Conservation (phyloP, 2,329 filamentous ascomycete genomes). For the Diaporthe citriasiana region DNA sequence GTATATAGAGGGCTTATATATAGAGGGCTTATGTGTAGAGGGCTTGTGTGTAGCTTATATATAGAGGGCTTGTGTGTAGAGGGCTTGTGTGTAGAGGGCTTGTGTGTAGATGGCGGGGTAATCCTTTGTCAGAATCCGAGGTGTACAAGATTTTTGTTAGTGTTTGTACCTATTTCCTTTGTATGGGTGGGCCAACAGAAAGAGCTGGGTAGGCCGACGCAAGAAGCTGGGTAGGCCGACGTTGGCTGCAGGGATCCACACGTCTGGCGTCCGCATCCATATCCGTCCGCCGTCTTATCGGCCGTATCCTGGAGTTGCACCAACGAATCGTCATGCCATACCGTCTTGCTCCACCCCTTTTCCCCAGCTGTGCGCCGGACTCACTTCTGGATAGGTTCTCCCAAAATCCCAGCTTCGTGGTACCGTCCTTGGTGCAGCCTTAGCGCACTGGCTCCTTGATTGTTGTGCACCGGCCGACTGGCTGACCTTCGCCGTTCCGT, state of each 20-base stretch:
- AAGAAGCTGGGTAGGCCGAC: no score
- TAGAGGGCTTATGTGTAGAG: no score
- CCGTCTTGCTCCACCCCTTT: background rate
- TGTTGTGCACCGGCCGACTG: background rate
- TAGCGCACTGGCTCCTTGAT: background rate
- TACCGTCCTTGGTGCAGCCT: background rate
- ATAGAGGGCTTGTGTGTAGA: no score
- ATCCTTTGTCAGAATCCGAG: no score
- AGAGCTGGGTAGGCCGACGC: no score
- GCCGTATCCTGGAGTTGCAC: background rate
- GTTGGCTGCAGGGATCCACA: conserved; percentile 15
- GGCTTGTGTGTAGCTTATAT: no score
- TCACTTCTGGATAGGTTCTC: background rate
- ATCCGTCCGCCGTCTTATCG: background rate
- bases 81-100: no score
- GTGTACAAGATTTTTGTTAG: no score
- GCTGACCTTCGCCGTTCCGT: conserved; percentile 2
- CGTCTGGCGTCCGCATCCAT: background rate
- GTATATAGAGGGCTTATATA: no score
- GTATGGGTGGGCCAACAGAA: no score
- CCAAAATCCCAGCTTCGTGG: background rate
- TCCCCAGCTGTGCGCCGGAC: conserved; percentile 10
- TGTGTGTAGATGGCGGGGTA: no score
- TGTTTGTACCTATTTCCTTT: no score
- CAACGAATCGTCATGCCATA: background rate